A percentile compares a stretch with the other conserved stretches of the same genome.
Evolutionary conservation across 176 grass and related monocot genomes (phyloP).

Genomic region (Dendrocalamus sinicus): DNA sequence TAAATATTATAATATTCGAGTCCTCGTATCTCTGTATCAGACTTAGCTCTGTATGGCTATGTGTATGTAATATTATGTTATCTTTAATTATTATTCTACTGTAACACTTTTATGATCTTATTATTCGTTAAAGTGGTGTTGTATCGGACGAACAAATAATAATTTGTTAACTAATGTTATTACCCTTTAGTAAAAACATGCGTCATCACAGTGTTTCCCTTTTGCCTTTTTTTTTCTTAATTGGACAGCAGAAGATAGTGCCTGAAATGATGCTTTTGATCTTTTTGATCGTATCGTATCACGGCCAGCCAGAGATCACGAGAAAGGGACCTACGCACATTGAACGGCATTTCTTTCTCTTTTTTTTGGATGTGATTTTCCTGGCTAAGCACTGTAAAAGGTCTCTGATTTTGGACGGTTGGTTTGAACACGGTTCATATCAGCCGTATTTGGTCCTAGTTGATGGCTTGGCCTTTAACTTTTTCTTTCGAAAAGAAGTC

Average conservation of each 20-base stretch:
- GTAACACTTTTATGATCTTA: accelerated
- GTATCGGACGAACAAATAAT: no score
- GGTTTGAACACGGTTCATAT: conserved; percentile 5
- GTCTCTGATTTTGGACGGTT: neutral
- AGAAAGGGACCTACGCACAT: neutral
- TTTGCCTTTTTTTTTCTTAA: no score
- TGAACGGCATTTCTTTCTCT: neutral
- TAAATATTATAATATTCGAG: no score
- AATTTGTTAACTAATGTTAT: no score
- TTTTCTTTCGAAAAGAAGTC: conserved; percentile 15
- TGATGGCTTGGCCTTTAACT: neutral
- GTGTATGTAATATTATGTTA: no score
- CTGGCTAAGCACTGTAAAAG: neutral
- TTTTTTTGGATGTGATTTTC: neutral
- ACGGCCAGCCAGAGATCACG: conserved; percentile 3
- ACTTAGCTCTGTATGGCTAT: no score
- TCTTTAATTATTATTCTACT: no score
- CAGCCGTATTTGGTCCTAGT: neutral
- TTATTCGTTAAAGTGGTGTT: no score
- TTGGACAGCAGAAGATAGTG: neutral
- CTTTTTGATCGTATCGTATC: conserved; percentile 23
- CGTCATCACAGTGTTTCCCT: no score
- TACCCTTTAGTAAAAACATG: no score
- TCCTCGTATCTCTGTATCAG: no score
- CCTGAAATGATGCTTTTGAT: conserved; percentile 3